Evolutionary conservation across 495 filamentous ascomycete genomes (phyloP).

Genomic region (Trichocladium antarcticum): DNA sequence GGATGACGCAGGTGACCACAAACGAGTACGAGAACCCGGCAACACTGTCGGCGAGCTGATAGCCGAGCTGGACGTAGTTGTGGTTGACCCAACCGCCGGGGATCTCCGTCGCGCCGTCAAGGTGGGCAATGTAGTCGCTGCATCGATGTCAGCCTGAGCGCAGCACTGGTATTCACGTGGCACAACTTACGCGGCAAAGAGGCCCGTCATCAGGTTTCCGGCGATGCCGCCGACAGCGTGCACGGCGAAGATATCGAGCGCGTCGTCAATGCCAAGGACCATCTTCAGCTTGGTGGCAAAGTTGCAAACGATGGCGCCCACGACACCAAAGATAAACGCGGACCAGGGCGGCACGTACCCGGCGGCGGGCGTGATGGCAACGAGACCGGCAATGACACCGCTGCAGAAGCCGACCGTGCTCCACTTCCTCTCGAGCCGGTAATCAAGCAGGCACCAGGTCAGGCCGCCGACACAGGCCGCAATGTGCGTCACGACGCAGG

Average conservation of each 20-base stretch:
- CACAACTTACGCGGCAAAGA: conserved; percentile 67
- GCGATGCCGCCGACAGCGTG: conserved; percentile 82
- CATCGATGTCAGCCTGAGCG: not conserved
- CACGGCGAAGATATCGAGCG: conserved; percentile 89
- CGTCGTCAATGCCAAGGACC: conserved; percentile 75
- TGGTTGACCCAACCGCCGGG: conserved; percentile 83
- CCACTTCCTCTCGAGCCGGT: conserved; percentile 91
- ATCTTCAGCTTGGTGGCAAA: conserved; percentile 98
- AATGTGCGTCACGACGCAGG: conserved; percentile 59
- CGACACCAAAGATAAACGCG: conserved; percentile 78
- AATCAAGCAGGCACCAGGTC: conserved; percentile 93
- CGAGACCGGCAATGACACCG: conserved; percentile 83
- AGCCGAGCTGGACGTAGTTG: conserved; percentile 80
- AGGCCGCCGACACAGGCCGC: conserved; percentile 79
- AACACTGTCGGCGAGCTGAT: conserved; percentile 83
- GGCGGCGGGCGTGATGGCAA: conserved; percentile 88
- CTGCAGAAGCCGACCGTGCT: conserved; percentile 97
- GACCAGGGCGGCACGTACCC: conserved; percentile 87
- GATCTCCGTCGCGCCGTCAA: conserved; percentile 66
- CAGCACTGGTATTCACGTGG: no score
- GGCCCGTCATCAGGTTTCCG: conserved; percentile 79
- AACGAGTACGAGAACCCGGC: conserved; percentile 88
- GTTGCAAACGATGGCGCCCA: conserved; percentile 79
- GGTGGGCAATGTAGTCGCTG: conserved; percentile 71
- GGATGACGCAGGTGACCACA: conserved; percentile 74